Base-by-base conservation (phyloP, 1,284 basidiomycete species). In the Inonotus hispidus region DNA sequence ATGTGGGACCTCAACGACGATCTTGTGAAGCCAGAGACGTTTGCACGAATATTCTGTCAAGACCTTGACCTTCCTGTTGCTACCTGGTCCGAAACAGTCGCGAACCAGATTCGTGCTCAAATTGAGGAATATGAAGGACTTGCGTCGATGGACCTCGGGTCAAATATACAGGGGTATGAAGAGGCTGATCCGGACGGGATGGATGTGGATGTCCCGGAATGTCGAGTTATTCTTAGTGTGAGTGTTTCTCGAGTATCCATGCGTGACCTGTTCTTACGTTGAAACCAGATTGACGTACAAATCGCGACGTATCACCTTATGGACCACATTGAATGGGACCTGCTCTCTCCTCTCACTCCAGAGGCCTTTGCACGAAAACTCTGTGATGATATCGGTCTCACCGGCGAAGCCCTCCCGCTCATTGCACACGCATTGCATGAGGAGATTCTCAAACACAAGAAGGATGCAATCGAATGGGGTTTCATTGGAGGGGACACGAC, bases 301-400 rank as follows among this genome's bases (percentile, higher is more conserved):
- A 92, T 99, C 70, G 90, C 89, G 52, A 92, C 89, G 19, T 82
- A 94, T 71, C 92, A 96, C 72, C 81, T 99, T 0, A 81, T 90
- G 61, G 96, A 99, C 75, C 92, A 95, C 66, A 92, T 99, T 68
- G 97, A 99, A 75, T 99, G 97, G 97, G 96, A 99, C 73, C 82
- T 99, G 6, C 84, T 93, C 35, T 98, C 95, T 0, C 82, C 90
- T 0, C 83, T 98, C 16, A 95, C 95, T 0, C 96, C 96, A 0
- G 90, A 96, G 70, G 79, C 78, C 1, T 99, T 98, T 69, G 86
- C 96, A 0, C 74, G 77, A 39, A 85, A 84, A 61, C 88, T 98
- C 54, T 94, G 91, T 69, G 74, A 81, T 39, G 96, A 99, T 67
- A 83, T 98, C 7, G 95, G 94, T 1, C 81, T 99, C 1, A 81